A percentile compares a stretch with the other conserved stretches of the same genome.
phyloP scores from a whole-genome alignment of 495 filamentous ascomycete species.

The Penicillium samsonianum region DNA sequence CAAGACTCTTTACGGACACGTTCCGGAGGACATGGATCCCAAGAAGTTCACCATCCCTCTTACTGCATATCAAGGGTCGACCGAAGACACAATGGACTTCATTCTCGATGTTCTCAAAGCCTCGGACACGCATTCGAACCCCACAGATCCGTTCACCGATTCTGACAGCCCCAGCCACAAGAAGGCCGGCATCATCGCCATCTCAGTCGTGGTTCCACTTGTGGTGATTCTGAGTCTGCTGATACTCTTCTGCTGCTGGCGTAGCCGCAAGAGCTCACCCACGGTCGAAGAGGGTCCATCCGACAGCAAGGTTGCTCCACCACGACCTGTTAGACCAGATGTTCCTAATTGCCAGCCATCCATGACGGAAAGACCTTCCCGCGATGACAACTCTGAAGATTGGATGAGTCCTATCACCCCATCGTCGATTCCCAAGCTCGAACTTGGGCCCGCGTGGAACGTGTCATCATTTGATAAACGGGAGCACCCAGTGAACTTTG shows the following conservation, averaged over 20 bases:
- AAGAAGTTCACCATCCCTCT: slow-evolving; percentile 50
- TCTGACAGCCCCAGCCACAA: slow-evolving; percentile 24
- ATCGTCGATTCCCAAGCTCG: slow-evolving; percentile 38
- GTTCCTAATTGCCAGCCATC: slow-evolving; percentile 35
- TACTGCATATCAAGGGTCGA: slow-evolving; percentile 50
- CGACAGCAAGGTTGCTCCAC: slow-evolving; percentile 27
- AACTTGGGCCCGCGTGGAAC: slow-evolving; percentile 42
- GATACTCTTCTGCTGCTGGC: slow-evolving; percentile 46
- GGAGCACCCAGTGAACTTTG: slow-evolving; percentile 17
- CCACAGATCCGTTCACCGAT: slow-evolving; percentile 24
- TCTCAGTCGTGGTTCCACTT: slow-evolving; percentile 46
- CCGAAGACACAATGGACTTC: slow-evolving; percentile 49
- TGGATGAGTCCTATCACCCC: slow-evolving; percentile 31
- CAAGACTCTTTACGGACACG: slow-evolving; percentile 60
- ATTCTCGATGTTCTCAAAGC: slow-evolving; percentile 48
- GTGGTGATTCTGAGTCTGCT: slow-evolving; percentile 35
- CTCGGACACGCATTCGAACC: slow-evolving; percentile 19
- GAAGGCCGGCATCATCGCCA: slow-evolving; percentile 49
- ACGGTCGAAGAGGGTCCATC: slow-evolving; percentile 31
- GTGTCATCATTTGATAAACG: slow-evolving; percentile 30
- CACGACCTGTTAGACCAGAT: slow-evolving; percentile 27
- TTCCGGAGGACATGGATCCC: slow-evolving; percentile 52
- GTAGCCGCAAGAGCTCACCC: slow-evolving; percentile 33
- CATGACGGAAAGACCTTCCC: slow-evolving; percentile 25
- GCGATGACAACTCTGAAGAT: slow-evolving; percentile 26